Evolutionary conservation across 192 early-diverging fungal genomes (phyloP), one percentile per base, ranked within the genome.

Genomic region (Neocallimastix lanati): DNA sequence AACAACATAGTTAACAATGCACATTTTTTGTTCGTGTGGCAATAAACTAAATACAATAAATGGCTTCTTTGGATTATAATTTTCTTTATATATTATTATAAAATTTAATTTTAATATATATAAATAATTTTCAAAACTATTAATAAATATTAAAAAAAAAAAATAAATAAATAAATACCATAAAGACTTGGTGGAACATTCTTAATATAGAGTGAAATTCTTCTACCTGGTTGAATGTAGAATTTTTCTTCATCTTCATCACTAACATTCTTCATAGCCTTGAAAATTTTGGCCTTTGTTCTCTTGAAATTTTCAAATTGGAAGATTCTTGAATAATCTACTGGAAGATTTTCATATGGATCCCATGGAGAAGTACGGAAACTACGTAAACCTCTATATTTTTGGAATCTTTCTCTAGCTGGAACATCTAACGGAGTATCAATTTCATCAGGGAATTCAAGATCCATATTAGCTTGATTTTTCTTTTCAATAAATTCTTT

Each of bases 311-410:
- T 96, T 82, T 95, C 92, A 81, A 98, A 97, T 86, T 96, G 94
- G 89, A 98, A 99, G 78, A 99, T 96, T 77, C 94, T 92, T 30
- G 90, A 91, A 84, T 97, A 99, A 84, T 99, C 97, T 35, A 95
- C 86, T 0, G 97, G 97, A 80, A 99, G 86, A 85, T 98, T 98
- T 85, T 99, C 97, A 88, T 96, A 96, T 13, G 96, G 93, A 84
- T 99, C 97, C 97, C 97, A 99, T 16, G 96, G 93, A 7, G 94
- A 96, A 21, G 93, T 96, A 81, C 96, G 87, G 87, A 97, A 96
- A 77, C 92, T 94, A 84, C 96, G 93, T 79, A 99, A 88, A 28
- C 96, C 97, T 82, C 97, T 93, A 86, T 95, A 99, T 81, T 92
- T 89, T n/a, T 91, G 90, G 86, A 99, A 99, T 81, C 97, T 89